phyloP scores from a whole-genome alignment of 768 basidiomycete genomes.

The Boletus reticulatus region DNA sequence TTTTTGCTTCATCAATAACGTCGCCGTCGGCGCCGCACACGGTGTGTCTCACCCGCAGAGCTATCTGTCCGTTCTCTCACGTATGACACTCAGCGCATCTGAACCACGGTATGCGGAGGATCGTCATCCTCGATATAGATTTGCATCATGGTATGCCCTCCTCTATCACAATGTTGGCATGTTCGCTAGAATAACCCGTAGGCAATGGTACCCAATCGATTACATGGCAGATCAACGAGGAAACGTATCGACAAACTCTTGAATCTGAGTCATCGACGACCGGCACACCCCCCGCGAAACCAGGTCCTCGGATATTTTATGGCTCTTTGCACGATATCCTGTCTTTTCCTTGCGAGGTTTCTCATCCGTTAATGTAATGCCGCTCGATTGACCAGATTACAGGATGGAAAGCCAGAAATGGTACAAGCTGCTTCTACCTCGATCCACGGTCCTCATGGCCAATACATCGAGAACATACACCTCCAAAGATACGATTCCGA shows the following conservation, averaged over 20 bases:
- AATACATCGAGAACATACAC: constrained; percentile 30
- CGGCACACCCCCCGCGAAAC: constrained; percentile 30
- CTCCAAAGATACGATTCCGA: constrained; percentile 16
- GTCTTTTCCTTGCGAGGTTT: constrained; percentile 88
- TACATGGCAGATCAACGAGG: constrained; percentile 88
- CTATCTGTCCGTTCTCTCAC: neutral
- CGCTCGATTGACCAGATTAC: constrained; percentile 3
- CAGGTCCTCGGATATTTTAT: constrained; percentile 72
- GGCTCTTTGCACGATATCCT: constrained; percentile 93
- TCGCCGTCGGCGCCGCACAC: constrained; percentile 86
- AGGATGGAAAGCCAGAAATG: constrained; percentile 79
- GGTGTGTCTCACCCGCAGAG: constrained; percentile 44
- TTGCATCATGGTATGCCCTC: constrained; percentile 25
- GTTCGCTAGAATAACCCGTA: constrained; percentile 26
- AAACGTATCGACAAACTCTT: constrained; percentile 68
- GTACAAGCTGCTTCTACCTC: constrained; percentile 78
- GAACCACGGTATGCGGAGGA: constrained; percentile 69
- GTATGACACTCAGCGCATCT: constrained; percentile 65
- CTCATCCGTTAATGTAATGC: neutral
- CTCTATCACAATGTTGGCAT: neutral
- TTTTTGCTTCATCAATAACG: constrained; percentile 96
- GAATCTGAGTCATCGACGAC: constrained; percentile 40
- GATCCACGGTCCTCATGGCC: constrained; percentile 16
- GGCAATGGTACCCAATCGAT: constrained; percentile 96
- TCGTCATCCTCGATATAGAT: constrained; percentile 87